phyloP scores from a whole-genome alignment of 176 grass and related monocot species.

The Sorghum bicolor region Sorghum_bicolor_NCBIv3 NC_012873.2:66678501-66679000 shows the following conservation, averaged over 20 bases:
- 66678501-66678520: no score
- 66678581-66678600: no score
- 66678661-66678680: neutral
- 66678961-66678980: neutral
- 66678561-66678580: no score
- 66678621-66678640: neutral
- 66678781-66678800: neutral
- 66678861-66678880: neutral
- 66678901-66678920: slow-evolving; percentile 32
- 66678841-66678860: neutral
- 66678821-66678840: neutral
- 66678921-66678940: slow-evolving; percentile 24
- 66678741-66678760: no score
- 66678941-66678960: no score
- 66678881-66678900: neutral
- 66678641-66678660: neutral
- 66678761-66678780: neutral
- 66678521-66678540: no score
- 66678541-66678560: no score
- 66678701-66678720: neutral
- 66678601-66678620: neutral
- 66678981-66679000: no score
- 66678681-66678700: neutral
- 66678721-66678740: neutral
- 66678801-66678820: neutral